phyloP scores from a whole-genome alignment of 179 eudicot genomes.

The Pouteria campechiana region DNA sequence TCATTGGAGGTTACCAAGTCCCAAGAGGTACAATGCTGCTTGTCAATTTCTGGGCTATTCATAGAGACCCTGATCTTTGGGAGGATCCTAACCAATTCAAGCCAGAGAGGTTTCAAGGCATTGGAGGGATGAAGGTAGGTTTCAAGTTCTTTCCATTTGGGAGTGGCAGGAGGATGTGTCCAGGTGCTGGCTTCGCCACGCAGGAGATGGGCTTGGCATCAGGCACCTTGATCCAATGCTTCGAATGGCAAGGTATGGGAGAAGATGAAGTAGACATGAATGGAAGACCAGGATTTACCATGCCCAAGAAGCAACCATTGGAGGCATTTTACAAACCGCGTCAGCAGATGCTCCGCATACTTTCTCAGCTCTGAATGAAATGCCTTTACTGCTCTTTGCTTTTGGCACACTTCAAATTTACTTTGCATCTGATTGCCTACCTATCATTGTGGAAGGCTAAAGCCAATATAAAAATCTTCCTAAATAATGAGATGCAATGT shows the following conservation, averaged over 20 bases:
- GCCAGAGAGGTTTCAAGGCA: constrained; percentile 29
- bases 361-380: too few relatives aligned
- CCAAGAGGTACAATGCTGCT: constrained; percentile 30
- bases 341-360: constrained; percentile 7
- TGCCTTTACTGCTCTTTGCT: too few relatives aligned
- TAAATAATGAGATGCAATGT: too few relatives aligned
- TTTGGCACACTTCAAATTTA: too few relatives aligned
- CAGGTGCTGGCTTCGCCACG: constrained; percentile 28
- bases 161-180: constrained; percentile 30
- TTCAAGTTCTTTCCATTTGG: constrained; percentile 29
- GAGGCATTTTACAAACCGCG: constrained; percentile 23
- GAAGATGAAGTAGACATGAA: constrained; percentile 25
- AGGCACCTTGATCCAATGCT: constrained; percentile 33
- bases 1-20: constrained; percentile 18
- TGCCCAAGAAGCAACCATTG: constrained; percentile 28
- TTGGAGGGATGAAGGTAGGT: constrained; percentile 8
- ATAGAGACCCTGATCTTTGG: constrained; percentile 28
- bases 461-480: too few relatives aligned
- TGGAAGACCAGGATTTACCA: constrained; percentile 21
- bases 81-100: constrained; percentile 19
- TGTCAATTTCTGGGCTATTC: constrained; percentile 31
- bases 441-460: too few relatives aligned
- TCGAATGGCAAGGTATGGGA: constrained; percentile 24
- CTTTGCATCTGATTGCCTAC: too few relatives aligned
- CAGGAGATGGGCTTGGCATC: constrained; percentile 17